These are phyloP conservation scores for Angomonas desouzai DNA, from an alignment of 208 protist species.

Conservation along the genomic window DNA sequence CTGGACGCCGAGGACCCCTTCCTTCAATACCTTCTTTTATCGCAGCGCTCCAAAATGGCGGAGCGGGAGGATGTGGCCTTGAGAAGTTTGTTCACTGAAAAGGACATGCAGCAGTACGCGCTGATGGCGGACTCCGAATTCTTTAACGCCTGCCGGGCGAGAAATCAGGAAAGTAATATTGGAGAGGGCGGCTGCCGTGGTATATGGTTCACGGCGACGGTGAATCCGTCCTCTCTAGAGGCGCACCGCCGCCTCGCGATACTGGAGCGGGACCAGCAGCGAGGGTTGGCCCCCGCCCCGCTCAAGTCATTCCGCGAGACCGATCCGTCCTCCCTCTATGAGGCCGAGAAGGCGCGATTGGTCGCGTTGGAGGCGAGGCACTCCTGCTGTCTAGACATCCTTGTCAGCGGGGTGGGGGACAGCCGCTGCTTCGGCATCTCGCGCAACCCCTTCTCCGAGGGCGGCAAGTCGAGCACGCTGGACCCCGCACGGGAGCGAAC, in stretches of 20 bases:
- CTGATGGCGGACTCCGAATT: slow-evolving; percentile 59
- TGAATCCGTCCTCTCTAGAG: slow-evolving; percentile 38
- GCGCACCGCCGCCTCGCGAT: slow-evolving; percentile 20
- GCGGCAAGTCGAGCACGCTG: slow-evolving; percentile 25
- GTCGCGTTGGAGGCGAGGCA: slow-evolving; percentile 14
- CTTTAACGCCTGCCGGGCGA: slow-evolving; percentile 34
- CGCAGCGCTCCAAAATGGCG: background rate
- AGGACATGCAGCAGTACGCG: slow-evolving; percentile 82
- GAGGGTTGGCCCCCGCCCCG: slow-evolving; percentile 25
- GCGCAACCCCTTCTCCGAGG: slow-evolving; percentile 37
- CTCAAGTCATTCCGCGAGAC: slow-evolving; percentile 20
- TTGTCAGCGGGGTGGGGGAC: slow-evolving; percentile 56
- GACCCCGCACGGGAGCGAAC: slow-evolving; percentile 51
- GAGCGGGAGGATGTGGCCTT: background rate
- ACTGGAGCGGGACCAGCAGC: slow-evolving; percentile 9
- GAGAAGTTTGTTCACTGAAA: slow-evolving; percentile 50
- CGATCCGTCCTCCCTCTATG: slow-evolving; percentile 14
- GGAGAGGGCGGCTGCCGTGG: slow-evolving; percentile 55
- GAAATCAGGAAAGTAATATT: background rate
- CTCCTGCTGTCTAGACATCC: slow-evolving; percentile 57
- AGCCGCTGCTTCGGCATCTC: slow-evolving; percentile 78
- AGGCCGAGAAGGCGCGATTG: slow-evolving; percentile 13
- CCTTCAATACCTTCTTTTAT: slow-evolving; percentile 46
- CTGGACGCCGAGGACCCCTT: slow-evolving; percentile 43
- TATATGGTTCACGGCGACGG: slow-evolving; percentile 73